Evolutionary conservation across 225 moss, liverwort and hornwort species (phyloP).

Genomic region (Anthoceros angustus): DNA sequence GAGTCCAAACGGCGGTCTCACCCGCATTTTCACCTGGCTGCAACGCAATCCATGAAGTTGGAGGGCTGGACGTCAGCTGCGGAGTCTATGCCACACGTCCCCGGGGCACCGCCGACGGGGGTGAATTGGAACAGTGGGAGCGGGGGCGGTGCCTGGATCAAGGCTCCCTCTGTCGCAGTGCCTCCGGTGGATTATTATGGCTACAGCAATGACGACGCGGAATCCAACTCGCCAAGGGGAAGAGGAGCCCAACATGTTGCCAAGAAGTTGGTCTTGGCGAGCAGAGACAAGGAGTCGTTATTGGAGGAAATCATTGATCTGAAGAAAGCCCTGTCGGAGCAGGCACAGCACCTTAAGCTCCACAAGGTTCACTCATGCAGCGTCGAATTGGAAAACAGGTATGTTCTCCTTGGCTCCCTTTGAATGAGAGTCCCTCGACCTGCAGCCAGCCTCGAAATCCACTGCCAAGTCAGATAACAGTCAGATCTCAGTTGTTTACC

Average conservation of each 20-base stretch:
- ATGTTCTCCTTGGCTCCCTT: not conserved
- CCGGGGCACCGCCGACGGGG: not conserved
- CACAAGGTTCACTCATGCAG: slow-evolving; percentile 21
- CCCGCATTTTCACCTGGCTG: not conserved
- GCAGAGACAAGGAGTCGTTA: slow-evolving; percentile 28
- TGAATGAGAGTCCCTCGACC: not conserved
- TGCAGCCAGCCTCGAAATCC: not conserved
- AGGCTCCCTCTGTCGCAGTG: not conserved
- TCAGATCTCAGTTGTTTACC: too few relatives aligned
- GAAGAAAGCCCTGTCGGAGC: slow-evolving; percentile 23
- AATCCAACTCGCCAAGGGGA: slow-evolving; percentile 1
- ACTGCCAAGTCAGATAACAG: too few relatives aligned
- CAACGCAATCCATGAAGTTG: not conserved
- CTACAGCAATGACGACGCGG: not conserved
- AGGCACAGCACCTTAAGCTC: slow-evolving; percentile 28
- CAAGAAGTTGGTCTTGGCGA: not conserved
- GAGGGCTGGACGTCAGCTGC: not conserved
- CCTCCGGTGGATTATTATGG: slow-evolving; percentile 1
- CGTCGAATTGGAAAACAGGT: slow-evolving; percentile 27
- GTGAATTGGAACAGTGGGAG: not conserved
- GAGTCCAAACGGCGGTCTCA: not conserved
- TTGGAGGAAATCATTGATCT: slow-evolving; percentile 32
- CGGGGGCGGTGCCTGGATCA: not conserved
- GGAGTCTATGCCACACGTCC: not conserved
- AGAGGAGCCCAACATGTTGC: not conserved